Percentiles rank a stretch among this genome's conserved stretches.
These are phyloP conservation scores for Pilaira anomala DNA, from an alignment of 192 early-diverging fungal genomes.

Conservation along the genomic window DNA sequence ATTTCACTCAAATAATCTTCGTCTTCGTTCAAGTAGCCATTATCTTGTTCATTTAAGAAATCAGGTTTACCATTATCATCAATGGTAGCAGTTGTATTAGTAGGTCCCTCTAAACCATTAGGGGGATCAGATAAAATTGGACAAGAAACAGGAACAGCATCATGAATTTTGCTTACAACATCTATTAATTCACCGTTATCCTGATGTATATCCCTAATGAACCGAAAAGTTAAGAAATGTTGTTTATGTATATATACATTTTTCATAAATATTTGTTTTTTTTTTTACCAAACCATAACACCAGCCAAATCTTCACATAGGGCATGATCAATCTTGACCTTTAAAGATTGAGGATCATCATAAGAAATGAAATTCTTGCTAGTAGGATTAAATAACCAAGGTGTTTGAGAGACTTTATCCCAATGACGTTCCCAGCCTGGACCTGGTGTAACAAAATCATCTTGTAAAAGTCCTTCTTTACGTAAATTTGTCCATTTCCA, in stretches of 20 bases:
- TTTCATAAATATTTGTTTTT: background rate
- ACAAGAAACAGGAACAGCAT: slow-evolving; percentile 2
- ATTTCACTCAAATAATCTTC: background rate
- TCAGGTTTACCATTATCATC: background rate
- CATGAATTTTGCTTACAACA: slow-evolving; percentile 24
- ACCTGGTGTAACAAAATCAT: slow-evolving; percentile 34
- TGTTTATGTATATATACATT: too few relatives aligned
- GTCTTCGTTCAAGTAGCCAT: background rate
- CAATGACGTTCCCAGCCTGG: slow-evolving; percentile 56
- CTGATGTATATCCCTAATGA: slow-evolving; percentile 37
- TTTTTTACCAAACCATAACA: slow-evolving; percentile 59
- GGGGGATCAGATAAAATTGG: background rate
- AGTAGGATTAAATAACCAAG: slow-evolving; percentile 54
- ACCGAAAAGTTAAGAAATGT: background rate
- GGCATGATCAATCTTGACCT: slow-evolving; percentile 59
- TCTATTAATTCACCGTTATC: slow-evolving; percentile 38
- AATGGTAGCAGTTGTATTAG: background rate
- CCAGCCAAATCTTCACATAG: slow-evolving; percentile 52
- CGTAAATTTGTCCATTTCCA: slow-evolving; percentile 63
- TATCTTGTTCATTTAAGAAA: background rate
- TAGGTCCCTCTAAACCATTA: too few relatives aligned
- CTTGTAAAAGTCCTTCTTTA: slow-evolving; percentile 47
- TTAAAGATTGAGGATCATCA: slow-evolving; percentile 68
- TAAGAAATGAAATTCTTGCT: slow-evolving; percentile 71
- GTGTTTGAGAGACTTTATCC: slow-evolving; percentile 51